phyloP scores from a whole-genome alignment of 2,329 filamentous ascomycete species.

The Davidsoniella eucalypti region DNA sequence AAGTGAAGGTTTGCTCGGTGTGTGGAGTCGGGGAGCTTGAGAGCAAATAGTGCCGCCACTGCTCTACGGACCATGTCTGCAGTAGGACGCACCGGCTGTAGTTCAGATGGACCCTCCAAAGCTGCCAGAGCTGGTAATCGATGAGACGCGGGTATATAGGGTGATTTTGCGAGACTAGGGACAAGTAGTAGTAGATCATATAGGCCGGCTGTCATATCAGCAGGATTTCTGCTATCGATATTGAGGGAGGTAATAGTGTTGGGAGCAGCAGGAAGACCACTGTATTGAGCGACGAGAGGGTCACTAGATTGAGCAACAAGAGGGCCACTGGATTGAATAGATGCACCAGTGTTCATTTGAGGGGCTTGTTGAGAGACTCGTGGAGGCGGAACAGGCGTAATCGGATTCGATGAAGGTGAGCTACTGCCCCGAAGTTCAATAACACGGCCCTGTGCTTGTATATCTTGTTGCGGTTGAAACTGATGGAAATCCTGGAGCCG shows the following conservation, averaged over 20 bases:
- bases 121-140: too few relatives aligned
- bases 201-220: background rate
- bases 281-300: background rate
- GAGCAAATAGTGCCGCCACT: constrained; percentile 1
- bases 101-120: background rate
- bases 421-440: too few relatives aligned
- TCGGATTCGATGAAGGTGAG: background rate
- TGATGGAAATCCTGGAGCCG: background rate
- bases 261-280: too few relatives aligned
- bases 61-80: constrained; percentile 6
- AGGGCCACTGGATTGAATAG: too few relatives aligned
- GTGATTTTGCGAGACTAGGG: too few relatives aligned
- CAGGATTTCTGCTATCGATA: background rate
- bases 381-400: background rate
- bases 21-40: background rate
- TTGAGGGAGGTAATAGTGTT: background rate
- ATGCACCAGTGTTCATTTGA: too few relatives aligned
- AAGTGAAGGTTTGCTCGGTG: background rate
- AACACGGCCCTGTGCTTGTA: too few relatives aligned
- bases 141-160: too few relatives aligned
- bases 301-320: background rate
- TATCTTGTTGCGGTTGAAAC: background rate
- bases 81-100: background rate
- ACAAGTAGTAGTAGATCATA: too few relatives aligned
- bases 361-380: background rate